A percentile compares a stretch with the other conserved stretches of the same genome.
These are phyloP conservation scores for Ophiostoma tasmaniense DNA, from an alignment of 2,329 filamentous ascomycete species.

Conservation along the genomic window DNA sequence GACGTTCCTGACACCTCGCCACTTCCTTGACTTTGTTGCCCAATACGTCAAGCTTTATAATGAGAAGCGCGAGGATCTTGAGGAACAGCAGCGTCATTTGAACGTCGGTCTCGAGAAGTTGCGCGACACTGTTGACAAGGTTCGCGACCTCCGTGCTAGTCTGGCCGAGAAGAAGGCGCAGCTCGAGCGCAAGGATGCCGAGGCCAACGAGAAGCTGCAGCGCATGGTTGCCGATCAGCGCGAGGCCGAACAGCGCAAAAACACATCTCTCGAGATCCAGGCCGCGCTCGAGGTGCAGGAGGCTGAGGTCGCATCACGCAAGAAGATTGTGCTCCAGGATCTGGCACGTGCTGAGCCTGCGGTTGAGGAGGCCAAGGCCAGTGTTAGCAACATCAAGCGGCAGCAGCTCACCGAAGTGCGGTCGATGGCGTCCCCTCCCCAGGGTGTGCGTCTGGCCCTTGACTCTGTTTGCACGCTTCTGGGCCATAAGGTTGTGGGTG, in stretches of 20 bases:
- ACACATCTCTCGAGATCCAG: conserved; percentile 81
- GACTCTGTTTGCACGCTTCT: conserved; percentile 95
- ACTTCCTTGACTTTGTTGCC: conserved; percentile 96
- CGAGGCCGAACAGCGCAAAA: conserved; percentile 86
- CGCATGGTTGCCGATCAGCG: conserved; percentile 94
- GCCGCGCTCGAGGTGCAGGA: conserved; percentile 81
- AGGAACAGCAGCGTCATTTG: conserved; percentile 96
- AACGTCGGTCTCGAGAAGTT: conserved; percentile 98
- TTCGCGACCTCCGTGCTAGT: conserved; percentile 81
- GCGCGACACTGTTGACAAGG: conserved; percentile 93
- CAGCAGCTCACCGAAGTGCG: conserved; percentile 96
- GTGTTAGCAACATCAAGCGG: conserved; percentile 96
- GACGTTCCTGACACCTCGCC: conserved; percentile 89
- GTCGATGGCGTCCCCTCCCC: conserved; percentile 88
- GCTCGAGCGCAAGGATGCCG: conserved; percentile 84
- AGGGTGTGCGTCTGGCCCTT: conserved; percentile 81
- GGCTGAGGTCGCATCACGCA: conserved; percentile 71
- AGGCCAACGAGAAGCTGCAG: conserved; percentile 95
- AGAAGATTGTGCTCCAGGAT: conserved; percentile 77
- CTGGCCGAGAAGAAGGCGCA: conserved; percentile 91
- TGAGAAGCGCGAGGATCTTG: conserved; percentile 95
- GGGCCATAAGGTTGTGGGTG: conserved; percentile 74
- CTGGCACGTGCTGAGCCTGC: conserved; percentile 87
- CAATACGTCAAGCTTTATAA: conserved; percentile 97
- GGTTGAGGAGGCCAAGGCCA: conserved; percentile 85